A percentile compares a stretch with the other conserved stretches of the same genome.
Evolutionary conservation across 345 rosid species (phyloP).

Genomic region (Hevea brasiliensis): DNA sequence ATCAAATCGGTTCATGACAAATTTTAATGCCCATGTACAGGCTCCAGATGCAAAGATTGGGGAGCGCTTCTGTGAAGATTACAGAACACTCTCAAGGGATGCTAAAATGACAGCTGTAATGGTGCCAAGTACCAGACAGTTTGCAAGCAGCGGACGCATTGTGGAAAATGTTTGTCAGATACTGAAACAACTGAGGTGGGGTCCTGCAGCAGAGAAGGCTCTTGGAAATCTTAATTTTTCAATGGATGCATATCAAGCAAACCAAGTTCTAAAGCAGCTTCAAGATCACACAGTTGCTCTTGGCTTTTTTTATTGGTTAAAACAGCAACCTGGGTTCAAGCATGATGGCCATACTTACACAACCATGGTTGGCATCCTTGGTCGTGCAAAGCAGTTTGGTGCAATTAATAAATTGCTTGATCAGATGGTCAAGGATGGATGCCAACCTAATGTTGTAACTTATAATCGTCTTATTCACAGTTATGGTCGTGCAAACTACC

Average conservation of each 20-base stretch:
- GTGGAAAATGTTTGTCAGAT: conserved; percentile 60
- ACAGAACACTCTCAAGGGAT: conserved; percentile 43
- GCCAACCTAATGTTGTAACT: conserved; percentile 85
- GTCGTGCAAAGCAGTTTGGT: conserved; percentile 77
- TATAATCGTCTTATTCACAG: conserved; percentile 89
- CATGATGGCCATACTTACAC: conserved; percentile 94
- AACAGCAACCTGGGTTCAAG: conserved; percentile 62
- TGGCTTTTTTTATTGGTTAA: conserved; percentile 83
- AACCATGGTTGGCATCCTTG: conserved; percentile 92
- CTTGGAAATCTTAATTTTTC: conserved; percentile 49
- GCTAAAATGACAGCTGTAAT: conserved; percentile 37
- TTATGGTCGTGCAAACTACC: conserved; percentile 90
- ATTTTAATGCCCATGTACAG: conserved; percentile 32
- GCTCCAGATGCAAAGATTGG: conserved; percentile 40
- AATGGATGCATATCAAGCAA: conserved; percentile 82
- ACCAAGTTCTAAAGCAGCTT: conserved; percentile 83
- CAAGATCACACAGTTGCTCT: conserved; percentile 77
- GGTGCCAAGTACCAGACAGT: conserved; percentile 45
- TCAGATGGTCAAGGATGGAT: conserved; percentile 79
- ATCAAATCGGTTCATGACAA: conserved; percentile 36
- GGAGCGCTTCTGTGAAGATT: conserved; percentile 34
- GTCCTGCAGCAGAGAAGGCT: conserved; percentile 70
- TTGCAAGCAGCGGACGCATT: conserved; percentile 30
- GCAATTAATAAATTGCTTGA: conserved; percentile 66
- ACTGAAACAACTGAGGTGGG: conserved; percentile 63